A percentile compares a stretch with the other conserved stretches of the same genome.
phyloP scores from a whole-genome alignment of 2,329 filamentous ascomycete genomes.

The Phoma herbarum region DNA sequence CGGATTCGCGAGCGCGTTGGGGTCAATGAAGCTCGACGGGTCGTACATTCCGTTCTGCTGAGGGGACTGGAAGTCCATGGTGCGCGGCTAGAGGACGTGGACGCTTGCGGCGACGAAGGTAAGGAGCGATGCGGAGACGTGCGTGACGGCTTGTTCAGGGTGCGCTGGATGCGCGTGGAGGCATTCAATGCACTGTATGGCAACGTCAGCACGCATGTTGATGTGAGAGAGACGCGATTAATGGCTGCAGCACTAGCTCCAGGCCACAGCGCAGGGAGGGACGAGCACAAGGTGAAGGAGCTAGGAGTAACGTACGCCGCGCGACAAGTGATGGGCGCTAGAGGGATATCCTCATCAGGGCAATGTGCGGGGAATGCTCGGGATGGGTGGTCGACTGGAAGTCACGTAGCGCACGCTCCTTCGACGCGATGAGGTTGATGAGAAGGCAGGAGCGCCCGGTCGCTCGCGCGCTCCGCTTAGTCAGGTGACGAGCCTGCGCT shows the following conservation, averaged over 20 bases:
- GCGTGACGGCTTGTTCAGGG: slow-evolving; percentile 10
- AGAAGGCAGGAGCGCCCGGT: slow-evolving; percentile 25
- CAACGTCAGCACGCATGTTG: slow-evolving; percentile 42
- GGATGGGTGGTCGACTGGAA: slow-evolving; percentile 40
- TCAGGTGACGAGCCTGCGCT: slow-evolving; percentile 22
- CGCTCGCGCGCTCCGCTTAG: slow-evolving; percentile 18
- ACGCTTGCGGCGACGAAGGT: slow-evolving; percentile 18
- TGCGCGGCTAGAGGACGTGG: slow-evolving; percentile 32
- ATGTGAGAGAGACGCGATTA: slow-evolving; percentile 42
- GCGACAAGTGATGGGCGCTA: slow-evolving; percentile 38
- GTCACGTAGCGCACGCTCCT: slow-evolving; percentile 46
- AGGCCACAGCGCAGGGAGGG: slow-evolving; percentile 28
- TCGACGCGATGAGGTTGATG: slow-evolving; percentile 44
- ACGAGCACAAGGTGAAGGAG: slow-evolving; percentile 20
- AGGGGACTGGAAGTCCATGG: slow-evolving; percentile 49
- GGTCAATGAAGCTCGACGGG: slow-evolving; percentile 50
- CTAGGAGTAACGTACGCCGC: slow-evolving; percentile 33
- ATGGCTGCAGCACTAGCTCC: slow-evolving; percentile 27
- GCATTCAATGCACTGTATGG: slow-evolving; percentile 40
- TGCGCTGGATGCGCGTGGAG: slow-evolving; percentile 30
- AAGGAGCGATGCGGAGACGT: slow-evolving; percentile 22
- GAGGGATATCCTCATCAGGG: slow-evolving; percentile 40
- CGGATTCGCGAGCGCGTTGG: slow-evolving; percentile 50
- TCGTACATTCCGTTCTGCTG: slow-evolving; percentile 51
- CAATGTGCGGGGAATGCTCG: slow-evolving; percentile 32